A percentile compares a stretch with the other conserved stretches of the same genome.
Evolutionary conservation across 208 protist species (phyloP).

Genomic region (Angomonas ambiguus): DNA sequence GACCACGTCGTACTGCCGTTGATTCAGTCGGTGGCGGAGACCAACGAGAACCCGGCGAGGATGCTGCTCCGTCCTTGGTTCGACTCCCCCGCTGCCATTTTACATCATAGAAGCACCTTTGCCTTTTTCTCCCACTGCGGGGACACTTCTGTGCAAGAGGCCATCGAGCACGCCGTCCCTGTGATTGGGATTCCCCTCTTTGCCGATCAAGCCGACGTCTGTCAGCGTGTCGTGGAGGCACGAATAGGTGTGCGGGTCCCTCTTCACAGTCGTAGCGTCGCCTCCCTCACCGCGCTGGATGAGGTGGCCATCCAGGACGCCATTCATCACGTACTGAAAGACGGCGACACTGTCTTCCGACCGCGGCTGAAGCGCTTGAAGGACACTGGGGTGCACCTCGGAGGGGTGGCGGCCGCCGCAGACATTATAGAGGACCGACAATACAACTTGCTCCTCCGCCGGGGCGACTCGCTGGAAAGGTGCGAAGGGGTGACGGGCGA

Average conservation of each 20-base stretch:
- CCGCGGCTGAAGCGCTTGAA: neutral
- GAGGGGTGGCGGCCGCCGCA: neutral
- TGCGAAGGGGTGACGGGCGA: neutral
- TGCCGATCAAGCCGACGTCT: neutral
- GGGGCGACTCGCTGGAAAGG: neutral
- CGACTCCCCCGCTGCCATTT: neutral
- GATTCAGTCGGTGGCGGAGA: neutral
- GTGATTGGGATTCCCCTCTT: neutral
- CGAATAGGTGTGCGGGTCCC: neutral
- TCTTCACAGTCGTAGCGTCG: too few relatives aligned
- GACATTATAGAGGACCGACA: neutral
- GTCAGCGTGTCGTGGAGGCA: neutral
- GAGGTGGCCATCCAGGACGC: neutral
- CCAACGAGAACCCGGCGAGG: too few relatives aligned
- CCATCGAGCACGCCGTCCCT: neutral
- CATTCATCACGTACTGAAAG: neutral
- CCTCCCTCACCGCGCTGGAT: too few relatives aligned
- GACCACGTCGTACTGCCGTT: neutral
- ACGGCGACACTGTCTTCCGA: neutral
- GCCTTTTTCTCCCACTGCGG: neutral
- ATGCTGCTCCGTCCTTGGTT: neutral
- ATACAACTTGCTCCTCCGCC: conserved; percentile 1
- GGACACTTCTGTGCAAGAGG: neutral
- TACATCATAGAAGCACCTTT: neutral
- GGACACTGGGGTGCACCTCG: neutral